Evolutionary conservation across 2,329 filamentous ascomycete species (phyloP).

Genomic region (Fusarium sp.): DNA sequence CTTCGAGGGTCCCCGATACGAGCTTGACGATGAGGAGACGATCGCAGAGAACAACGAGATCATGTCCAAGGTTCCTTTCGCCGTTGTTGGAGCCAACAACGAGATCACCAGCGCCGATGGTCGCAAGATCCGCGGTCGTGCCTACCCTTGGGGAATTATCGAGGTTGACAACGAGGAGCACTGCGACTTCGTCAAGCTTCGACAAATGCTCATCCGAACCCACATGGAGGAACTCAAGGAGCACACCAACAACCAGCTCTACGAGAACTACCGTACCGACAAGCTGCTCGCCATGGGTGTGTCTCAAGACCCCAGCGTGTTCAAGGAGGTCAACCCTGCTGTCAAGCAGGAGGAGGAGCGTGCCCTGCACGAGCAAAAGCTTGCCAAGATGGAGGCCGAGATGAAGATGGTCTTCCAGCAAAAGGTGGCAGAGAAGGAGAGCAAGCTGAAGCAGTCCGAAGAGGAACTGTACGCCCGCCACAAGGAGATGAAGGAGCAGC

Average conservation of each 20-base stretch:
- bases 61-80: constrained; percentile 99
- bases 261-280: constrained; percentile 99
- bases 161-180: constrained; percentile 99
- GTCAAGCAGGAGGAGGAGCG: constrained; percentile 99
- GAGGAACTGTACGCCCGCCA: constrained; percentile 98
- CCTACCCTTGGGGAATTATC: constrained; percentile 98
- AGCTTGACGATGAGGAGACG: constrained; percentile 98
- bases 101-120: constrained; percentile 93
- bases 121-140: constrained; percentile 93
- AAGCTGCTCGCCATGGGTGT: constrained; percentile 99
- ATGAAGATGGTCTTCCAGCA: constrained; percentile 99
- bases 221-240: constrained; percentile 99
- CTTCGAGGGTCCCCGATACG: constrained; percentile 98
- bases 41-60: constrained; percentile 99
- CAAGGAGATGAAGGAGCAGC: constrained; percentile 99
- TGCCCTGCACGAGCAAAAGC: constrained; percentile 97
- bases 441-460: constrained; percentile 99
- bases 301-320: constrained; percentile 97
- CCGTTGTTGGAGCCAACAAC: constrained; percentile 95
- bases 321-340: constrained; percentile 99
- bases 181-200: constrained; percentile 99
- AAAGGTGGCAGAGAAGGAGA: constrained; percentile 99
- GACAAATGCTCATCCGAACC: constrained; percentile 99
- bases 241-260: constrained; percentile 98
- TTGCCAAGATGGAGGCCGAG: constrained; percentile 99